These are phyloP conservation scores for Allomyces macrogynus DNA, from an alignment of 192 early-diverging fungal species.

Conservation along the genomic window DNA sequence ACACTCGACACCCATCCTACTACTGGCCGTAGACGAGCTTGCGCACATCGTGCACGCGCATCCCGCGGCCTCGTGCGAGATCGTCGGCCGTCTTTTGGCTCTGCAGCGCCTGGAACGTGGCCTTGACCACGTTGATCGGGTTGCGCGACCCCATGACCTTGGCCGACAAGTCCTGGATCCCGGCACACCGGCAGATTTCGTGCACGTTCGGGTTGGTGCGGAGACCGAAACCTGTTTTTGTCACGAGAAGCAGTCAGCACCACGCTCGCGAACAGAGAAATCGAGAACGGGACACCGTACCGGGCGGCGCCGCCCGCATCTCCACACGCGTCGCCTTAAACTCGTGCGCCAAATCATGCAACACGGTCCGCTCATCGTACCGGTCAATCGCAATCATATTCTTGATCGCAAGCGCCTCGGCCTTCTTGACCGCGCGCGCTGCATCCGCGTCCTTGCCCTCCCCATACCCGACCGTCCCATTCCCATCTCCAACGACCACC, in stretches of 20 bases:
- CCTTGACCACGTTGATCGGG: slow-evolving; percentile 97
- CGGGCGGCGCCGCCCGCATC: slow-evolving; percentile 69
- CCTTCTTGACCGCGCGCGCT: slow-evolving; percentile 62
- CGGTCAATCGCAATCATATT: slow-evolving; percentile 63
- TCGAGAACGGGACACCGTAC: slow-evolving; percentile 19
- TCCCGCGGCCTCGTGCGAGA: slow-evolving; percentile 68
- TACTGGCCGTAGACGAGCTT: slow-evolving; percentile 63
- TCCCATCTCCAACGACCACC: slow-evolving; percentile 87
- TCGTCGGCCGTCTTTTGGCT: slow-evolving; percentile 63
- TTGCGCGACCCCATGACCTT: slow-evolving; percentile 84
- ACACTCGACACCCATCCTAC: not conserved
- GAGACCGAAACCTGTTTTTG: slow-evolving; percentile 67
- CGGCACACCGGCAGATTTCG: slow-evolving; percentile 81
- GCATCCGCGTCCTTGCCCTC: slow-evolving; percentile 70
- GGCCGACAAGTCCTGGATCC: slow-evolving; percentile 75
- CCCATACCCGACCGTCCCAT: slow-evolving; percentile 83
- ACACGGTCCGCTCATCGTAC: slow-evolving; percentile 85
- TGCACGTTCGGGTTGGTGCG: slow-evolving; percentile 85
- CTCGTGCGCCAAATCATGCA: slow-evolving; percentile 66
- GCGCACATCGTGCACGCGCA: slow-evolving; percentile 75
- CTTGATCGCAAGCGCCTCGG: slow-evolving; percentile 69
- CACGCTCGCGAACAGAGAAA: no score
- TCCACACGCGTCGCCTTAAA: slow-evolving; percentile 69
- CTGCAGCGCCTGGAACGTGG: slow-evolving; percentile 69
- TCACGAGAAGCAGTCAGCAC: no score